phyloP scores from a whole-genome alignment of 2,329 filamentous ascomycete genomes.

The Neopestalotiopsis sp. region DNA sequence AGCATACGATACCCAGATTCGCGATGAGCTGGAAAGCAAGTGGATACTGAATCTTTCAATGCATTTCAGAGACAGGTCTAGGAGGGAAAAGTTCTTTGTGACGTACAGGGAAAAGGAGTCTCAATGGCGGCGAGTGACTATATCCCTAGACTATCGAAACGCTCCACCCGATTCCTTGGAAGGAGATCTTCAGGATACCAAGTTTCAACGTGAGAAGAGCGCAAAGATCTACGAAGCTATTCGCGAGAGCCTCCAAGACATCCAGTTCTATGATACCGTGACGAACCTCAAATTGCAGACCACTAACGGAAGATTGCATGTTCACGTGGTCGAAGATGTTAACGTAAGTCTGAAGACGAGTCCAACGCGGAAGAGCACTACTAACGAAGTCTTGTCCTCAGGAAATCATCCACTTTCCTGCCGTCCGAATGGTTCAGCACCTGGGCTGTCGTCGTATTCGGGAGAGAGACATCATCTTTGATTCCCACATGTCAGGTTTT shows the following conservation, averaged over 20 bases:
- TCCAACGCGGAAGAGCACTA: not conserved
- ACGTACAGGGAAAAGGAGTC: conserved; percentile 85
- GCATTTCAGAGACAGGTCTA: conserved; percentile 94
- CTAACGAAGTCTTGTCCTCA: conserved; percentile 31
- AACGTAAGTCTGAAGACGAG: conserved; percentile 59
- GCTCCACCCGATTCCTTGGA: conserved; percentile 84
- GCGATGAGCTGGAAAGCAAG: conserved; percentile 80
- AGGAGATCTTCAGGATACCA: conserved; percentile 75
- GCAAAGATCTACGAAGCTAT: conserved; percentile 93
- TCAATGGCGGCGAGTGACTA: conserved; percentile 85
- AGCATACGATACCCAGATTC: conserved; percentile 67
- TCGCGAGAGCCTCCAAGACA: conserved; percentile 87
- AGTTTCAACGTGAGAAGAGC: conserved; percentile 90
- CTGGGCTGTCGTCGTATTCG: conserved; percentile 67
- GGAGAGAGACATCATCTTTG: conserved; percentile 81
- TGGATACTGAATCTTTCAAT: conserved; percentile 99
- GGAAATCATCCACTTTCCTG: conserved; percentile 90
- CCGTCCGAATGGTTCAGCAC: conserved; percentile 74
- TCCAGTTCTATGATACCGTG: conserved; percentile 94
- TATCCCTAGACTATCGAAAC: conserved; percentile 90
- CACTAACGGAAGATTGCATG: conserved; percentile 83
- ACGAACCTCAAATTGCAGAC: conserved; percentile 96
- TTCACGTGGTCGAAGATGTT: conserved; percentile 96
- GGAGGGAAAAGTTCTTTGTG: conserved; percentile 96
- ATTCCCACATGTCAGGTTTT: conserved; percentile 94